Conservation (phyloP, 495 filamentous ascomycete genomes). For the Mycothermus thermophilus region DNA sequence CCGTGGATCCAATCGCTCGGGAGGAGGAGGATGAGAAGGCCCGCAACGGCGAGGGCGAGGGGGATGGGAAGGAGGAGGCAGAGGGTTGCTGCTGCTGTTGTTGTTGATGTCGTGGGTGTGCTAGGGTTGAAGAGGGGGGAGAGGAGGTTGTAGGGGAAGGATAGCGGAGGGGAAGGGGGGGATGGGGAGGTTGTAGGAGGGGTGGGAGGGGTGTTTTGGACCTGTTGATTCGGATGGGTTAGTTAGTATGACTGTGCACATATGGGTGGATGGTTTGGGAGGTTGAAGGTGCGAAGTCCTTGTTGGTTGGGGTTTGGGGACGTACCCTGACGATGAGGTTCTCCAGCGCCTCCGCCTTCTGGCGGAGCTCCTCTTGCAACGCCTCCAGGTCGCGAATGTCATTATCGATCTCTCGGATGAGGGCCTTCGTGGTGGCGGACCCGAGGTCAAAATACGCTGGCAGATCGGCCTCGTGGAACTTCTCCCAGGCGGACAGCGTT, state of each 20-base stretch:
- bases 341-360: conserved; percentile 2
- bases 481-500: conserved; percentile 6
- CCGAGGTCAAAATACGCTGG: conserved; percentile 9
- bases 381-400: conserved; percentile 5
- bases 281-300: no score
- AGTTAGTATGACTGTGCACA: no score
- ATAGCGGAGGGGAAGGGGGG: no score
- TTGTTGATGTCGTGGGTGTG: not conserved
- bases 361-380: not conserved
- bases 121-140: not conserved
- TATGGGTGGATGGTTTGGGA: no score
- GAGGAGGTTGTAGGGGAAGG: no score
- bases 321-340: conserved; percentile 1
- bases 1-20: no score
- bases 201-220: no score
- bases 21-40: not conserved
- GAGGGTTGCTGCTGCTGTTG: not conserved
- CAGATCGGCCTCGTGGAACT: conserved; percentile 7
- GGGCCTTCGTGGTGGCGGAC: not conserved
- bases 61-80: not conserved
- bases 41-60: not conserved
- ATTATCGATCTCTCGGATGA: conserved; percentile 4
- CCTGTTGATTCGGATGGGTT: no score
- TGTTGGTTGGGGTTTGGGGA: no score
- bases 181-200: no score